A percentile compares a stretch with the other conserved stretches of the same genome.
These are phyloP conservation scores for Cladosporium velox DNA, from an alignment of 2,329 filamentous ascomycete species.

Conservation along the genomic window DNA sequence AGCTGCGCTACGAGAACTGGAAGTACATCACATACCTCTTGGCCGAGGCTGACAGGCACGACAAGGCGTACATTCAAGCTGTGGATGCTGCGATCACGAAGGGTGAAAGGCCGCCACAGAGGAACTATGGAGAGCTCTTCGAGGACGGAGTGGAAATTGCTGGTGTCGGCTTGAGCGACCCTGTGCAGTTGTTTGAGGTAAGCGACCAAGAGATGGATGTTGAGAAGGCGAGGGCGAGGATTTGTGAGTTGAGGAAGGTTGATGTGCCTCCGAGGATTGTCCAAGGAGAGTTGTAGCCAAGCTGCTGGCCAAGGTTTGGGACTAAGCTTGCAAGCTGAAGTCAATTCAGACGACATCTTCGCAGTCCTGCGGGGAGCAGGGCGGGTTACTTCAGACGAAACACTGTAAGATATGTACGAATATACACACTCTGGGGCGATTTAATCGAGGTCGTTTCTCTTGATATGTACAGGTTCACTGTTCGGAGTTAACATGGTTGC, in stretches of 20 bases:
- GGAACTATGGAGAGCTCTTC: constrained; percentile 13
- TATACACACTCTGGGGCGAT: no score
- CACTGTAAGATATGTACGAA: no score
- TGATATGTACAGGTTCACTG: no score
- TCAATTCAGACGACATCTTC: no score
- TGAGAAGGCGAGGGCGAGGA: constrained; percentile 13
- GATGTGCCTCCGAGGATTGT: neutral
- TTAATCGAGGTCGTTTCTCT: no score
- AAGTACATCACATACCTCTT: constrained; percentile 50
- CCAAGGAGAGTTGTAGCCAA: neutral
- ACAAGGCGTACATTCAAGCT: constrained; percentile 29
- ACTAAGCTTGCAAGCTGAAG: no score
- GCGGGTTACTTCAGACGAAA: no score
- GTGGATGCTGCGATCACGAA: constrained; percentile 33
- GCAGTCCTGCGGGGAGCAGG: no score
- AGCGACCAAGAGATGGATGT: constrained; percentile 7
- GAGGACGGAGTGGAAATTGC: neutral
- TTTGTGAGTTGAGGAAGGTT: constrained; percentile 20
- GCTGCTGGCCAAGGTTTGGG: no score
- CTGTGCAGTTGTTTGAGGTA: neutral
- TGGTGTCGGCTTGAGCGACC: constrained; percentile 12
- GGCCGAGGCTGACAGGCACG: constrained; percentile 32
- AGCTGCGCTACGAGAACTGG: constrained; percentile 55
- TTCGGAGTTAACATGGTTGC: no score
- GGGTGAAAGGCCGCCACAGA: constrained; percentile 28